These are phyloP conservation scores for baker's yeast (Saccharomyces cerevisiae) DNA, from an alignment of 805 yeast species.

Conservation along the genomic window DNA sequence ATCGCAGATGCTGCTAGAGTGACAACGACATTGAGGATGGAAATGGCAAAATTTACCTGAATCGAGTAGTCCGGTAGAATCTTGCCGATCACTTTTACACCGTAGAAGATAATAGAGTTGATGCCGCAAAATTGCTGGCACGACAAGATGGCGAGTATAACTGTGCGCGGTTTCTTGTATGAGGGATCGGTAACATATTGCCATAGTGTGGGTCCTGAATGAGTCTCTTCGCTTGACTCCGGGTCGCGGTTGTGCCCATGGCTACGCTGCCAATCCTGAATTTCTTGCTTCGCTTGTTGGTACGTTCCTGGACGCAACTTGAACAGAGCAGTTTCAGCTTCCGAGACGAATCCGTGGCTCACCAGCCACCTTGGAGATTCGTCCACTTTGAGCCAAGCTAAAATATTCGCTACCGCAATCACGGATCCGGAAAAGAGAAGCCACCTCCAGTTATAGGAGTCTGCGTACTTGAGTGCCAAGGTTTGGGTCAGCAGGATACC, in stretches of 20 bases:
- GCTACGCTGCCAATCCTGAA: constrained; percentile 10
- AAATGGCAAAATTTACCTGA: constrained; percentile 64
- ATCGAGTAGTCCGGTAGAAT: constrained; percentile 67
- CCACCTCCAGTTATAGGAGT: constrained; percentile 60
- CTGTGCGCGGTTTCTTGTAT: constrained; percentile 51
- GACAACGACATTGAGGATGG: constrained; percentile 63
- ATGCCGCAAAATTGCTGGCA: constrained; percentile 92
- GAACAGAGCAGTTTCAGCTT: constrained; percentile 35
- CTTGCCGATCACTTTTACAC: constrained; percentile 71
- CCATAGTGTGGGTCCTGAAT: constrained; percentile 20
- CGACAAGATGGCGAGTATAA: constrained; percentile 63
- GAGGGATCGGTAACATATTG: constrained; percentile 44
- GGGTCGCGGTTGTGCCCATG: constrained; percentile 4
- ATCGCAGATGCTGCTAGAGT: constrained; percentile 68
- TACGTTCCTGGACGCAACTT: constrained; percentile 31
- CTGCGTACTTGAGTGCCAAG: constrained; percentile 62
- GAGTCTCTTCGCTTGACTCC: background rate
- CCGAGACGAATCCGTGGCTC: constrained; percentile 8
- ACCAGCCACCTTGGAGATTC: constrained; percentile 86
- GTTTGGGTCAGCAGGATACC: constrained; percentile 80
- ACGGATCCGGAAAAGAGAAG: constrained; percentile 55
- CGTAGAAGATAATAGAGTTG: constrained; percentile 87
- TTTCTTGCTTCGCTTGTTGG: constrained; percentile 22
- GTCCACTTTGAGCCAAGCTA: constrained; percentile 38
- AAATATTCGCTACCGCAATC: constrained; percentile 43